Base-by-base conservation (phyloP, 1,139 yeast species). In the Taiozyma sp. region DNA sequence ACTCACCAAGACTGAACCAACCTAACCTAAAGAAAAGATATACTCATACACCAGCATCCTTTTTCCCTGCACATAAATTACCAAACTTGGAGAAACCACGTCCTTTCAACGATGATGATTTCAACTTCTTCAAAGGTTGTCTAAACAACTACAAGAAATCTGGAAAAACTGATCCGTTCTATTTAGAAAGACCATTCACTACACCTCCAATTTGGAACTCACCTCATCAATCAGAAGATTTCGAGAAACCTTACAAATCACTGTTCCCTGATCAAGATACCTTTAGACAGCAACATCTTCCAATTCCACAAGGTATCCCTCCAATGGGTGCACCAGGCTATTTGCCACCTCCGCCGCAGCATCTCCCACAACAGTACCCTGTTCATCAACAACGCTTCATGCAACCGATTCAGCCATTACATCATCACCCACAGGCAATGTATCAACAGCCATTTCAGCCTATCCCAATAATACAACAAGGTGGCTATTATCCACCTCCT, bases 131-230 rank as follows among this genome's bases (percentile, higher is more conserved):
- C 45, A 55, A 57, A 56, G 62, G 49, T 65, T 65, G 55, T 63
- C 66, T 48, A 61, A 58, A 48, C 68, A 55, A 52, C 4, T 54
- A 50, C 47, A 43, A 52, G 26, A 46, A 48, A 2, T 43, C 43
- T 9, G 48, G 39, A 8, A 42, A 19, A 10, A 45, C 43, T 11
- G 50, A 49, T 3, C 45, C 48, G 58, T 71, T 77, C 51, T 62
- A 68, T 26, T 68, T 81, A 54, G 93, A 84, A 58, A 80, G 75
- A 58, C 83, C 95, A 1, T 88, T 78, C 66, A 74, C 76, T 45
- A 85, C 95, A 0, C 85, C 89, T 5, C 96, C 96, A 48, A 85
- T 93, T 0, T 88, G 96, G 96, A 73, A 75, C 30, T 72, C 76
- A 21, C 40, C 43, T 10, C 43, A 45, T 44, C 45, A 46, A 40